Evolutionary conservation across 495 filamentous ascomycete species (phyloP).

Genomic region (Xeromyces bisporus): DNA sequence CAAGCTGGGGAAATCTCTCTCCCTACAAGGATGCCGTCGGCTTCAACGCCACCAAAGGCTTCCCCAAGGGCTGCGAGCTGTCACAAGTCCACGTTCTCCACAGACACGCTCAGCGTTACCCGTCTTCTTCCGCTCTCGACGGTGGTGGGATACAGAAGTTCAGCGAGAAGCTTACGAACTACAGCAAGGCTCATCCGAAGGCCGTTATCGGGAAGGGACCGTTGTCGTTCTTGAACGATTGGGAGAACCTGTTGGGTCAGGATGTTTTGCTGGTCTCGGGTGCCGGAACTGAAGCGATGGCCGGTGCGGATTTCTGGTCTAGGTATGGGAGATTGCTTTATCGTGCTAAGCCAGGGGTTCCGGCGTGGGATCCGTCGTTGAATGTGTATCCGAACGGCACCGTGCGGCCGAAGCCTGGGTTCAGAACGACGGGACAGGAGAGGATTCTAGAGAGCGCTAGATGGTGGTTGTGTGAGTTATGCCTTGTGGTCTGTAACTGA

Average conservation of each 20-base stretch:
- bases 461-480: conserved; percentile 21
- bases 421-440: conserved; percentile 33
- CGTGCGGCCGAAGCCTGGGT: conserved; percentile 23
- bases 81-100: conserved; percentile 35
- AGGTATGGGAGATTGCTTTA: conserved; percentile 35
- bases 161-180: conserved; percentile 28
- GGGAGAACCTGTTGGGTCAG: conserved; percentile 28
- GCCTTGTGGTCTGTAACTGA: neutral
- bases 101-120: conserved; percentile 37
- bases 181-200: conserved; percentile 16
- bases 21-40: conserved; percentile 26
- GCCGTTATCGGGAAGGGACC: conserved; percentile 24
- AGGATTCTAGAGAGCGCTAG: conserved; percentile 32
- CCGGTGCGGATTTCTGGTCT: conserved; percentile 35
- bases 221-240: conserved; percentile 32
- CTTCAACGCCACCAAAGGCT: conserved; percentile 29
- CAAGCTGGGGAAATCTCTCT: conserved; percentile 29
- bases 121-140: conserved; percentile 21
- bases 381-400: conserved; percentile 30
- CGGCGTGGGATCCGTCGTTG: conserved; percentile 24
- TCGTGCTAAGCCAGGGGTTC: conserved; percentile 22
- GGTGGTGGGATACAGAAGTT: conserved; percentile 29
- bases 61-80: conserved; percentile 34
- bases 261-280: conserved; percentile 29
- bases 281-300: conserved; percentile 31